Conservation (phyloP, 2,329 filamentous ascomycete genomes). For the Scleromitrula shiraiana region DNA sequence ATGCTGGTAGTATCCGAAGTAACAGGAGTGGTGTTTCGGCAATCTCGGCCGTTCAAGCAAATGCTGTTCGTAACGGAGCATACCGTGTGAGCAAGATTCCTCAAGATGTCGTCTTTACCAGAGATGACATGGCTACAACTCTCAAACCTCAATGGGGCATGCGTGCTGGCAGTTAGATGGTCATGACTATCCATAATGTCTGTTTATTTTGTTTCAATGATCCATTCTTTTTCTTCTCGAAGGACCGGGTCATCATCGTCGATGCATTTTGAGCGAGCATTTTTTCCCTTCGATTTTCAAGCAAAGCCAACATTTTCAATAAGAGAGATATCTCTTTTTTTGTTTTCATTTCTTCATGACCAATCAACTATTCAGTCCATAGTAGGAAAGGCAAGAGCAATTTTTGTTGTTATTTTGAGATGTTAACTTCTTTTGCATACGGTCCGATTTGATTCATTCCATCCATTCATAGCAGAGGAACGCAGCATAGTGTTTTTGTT, state of each 20-base stretch:
- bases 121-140: slow-evolving; percentile 47
- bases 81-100: slow-evolving; percentile 63
- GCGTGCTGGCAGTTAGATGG: slow-evolving; percentile 21
- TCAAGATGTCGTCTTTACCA: slow-evolving; percentile 55
- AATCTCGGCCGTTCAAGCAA: slow-evolving; percentile 47
- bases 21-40: slow-evolving; percentile 56
- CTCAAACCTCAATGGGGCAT: slow-evolving; percentile 34
- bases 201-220: slow-evolving; percentile 17
- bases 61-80: slow-evolving; percentile 58
- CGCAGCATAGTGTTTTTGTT: neutral
- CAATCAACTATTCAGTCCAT: neutral
- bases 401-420: too few relatives aligned
- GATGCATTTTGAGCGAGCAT: neutral
- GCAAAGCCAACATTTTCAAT: neutral
- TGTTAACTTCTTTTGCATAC: neutral
- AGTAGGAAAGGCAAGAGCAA: neutral
- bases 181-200: slow-evolving; percentile 16
- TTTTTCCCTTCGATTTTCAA: neutral
- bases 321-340: neutral
- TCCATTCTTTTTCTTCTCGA: slow-evolving; percentile 9
- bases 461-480: neutral
- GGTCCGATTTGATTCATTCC: neutral
- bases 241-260: slow-evolving; percentile 13
- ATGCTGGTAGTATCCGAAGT: slow-evolving; percentile 58
- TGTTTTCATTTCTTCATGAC: neutral